phyloP scores from a whole-genome alignment of 177 flowering plant species.

The Tripterygium wilfordii region DNA sequence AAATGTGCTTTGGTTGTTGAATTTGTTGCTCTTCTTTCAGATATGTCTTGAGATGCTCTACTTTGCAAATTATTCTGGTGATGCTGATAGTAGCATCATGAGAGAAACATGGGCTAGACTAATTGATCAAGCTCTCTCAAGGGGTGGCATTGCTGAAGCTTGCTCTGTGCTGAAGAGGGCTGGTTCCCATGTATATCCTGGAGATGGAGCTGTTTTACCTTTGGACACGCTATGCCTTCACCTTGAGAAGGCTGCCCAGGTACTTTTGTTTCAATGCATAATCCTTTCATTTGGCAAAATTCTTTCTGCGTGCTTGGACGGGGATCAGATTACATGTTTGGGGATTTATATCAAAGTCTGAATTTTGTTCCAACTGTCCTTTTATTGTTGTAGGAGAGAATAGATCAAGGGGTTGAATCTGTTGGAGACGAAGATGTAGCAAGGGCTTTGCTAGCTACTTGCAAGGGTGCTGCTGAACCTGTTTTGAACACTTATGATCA shows the following conservation, averaged over 20 bases:
- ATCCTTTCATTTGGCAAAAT: not conserved
- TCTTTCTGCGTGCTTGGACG: not conserved
- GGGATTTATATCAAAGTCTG: not conserved
- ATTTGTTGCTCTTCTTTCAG: conserved; percentile 24
- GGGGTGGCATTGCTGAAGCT: conserved; percentile 93
- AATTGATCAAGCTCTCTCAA: conserved; percentile 86
- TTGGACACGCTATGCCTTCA: conserved; percentile 88
- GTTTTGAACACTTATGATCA: conserved; percentile 82
- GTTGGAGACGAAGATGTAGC: conserved; percentile 94
- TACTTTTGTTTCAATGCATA: conserved; percentile 15
- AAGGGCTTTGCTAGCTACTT: conserved; percentile 87
- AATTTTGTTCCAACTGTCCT: not conserved
- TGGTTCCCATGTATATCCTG: conserved; percentile 81
- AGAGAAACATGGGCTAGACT: conserved; percentile 98
- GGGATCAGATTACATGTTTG: not conserved
- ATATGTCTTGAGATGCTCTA: conserved; percentile 89
- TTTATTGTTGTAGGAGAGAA: conserved; percentile 60
- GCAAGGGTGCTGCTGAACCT: conserved; percentile 89
- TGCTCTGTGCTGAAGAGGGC: conserved; percentile 87
- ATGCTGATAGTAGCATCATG: conserved; percentile 74
- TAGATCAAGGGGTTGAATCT: conserved; percentile 58
- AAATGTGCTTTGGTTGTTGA: too few relatives aligned
- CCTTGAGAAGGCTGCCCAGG: conserved; percentile 96
- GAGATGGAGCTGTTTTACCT: conserved; percentile 86
- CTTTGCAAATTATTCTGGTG: conserved; percentile 93